A percentile compares a stretch with the other conserved stretches of the same genome.
Evolutionary conservation across 306 rosid genomes (phyloP).

Genomic region (Prunus salicina): DNA sequence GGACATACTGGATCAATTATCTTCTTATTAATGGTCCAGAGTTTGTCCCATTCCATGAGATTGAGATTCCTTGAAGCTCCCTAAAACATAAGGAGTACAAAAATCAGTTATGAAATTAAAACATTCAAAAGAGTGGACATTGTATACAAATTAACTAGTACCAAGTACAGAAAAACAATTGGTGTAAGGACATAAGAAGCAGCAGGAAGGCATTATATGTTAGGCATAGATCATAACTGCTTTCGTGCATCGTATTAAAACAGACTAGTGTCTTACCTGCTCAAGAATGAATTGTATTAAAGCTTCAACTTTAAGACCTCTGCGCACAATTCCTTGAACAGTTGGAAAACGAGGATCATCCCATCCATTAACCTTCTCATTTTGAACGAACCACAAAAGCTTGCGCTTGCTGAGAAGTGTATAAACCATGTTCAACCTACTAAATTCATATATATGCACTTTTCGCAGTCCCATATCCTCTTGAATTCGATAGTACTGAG

Average conservation of each 20-base stretch:
- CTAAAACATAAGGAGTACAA: slow-evolving; percentile 34
- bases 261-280: slow-evolving; percentile 50
- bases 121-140: neutral
- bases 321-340: slow-evolving; percentile 90
- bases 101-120: slow-evolving; percentile 14
- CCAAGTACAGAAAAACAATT: neutral
- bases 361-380: slow-evolving; percentile 93
- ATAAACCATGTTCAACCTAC: slow-evolving; percentile 89
- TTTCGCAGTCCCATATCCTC: slow-evolving; percentile 75
- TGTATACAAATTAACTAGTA: neutral
- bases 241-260: neutral
- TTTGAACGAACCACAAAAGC: slow-evolving; percentile 95
- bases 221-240: neutral
- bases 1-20: slow-evolving; percentile 97
- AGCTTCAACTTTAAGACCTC: slow-evolving; percentile 89
- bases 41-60: slow-evolving; percentile 99
- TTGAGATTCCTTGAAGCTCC: slow-evolving; percentile 95
- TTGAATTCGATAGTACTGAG: slow-evolving; percentile 79
- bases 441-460: slow-evolving; percentile 84
- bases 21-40: slow-evolving; percentile 90
- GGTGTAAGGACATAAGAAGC: neutral
- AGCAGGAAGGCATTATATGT: neutral
- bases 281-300: slow-evolving; percentile 86
- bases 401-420: slow-evolving; percentile 96
- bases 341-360: slow-evolving; percentile 95